Conservation (phyloP, 2,329 filamentous ascomycete genomes). For the Zymoseptoria ardabiliae region DNA sequence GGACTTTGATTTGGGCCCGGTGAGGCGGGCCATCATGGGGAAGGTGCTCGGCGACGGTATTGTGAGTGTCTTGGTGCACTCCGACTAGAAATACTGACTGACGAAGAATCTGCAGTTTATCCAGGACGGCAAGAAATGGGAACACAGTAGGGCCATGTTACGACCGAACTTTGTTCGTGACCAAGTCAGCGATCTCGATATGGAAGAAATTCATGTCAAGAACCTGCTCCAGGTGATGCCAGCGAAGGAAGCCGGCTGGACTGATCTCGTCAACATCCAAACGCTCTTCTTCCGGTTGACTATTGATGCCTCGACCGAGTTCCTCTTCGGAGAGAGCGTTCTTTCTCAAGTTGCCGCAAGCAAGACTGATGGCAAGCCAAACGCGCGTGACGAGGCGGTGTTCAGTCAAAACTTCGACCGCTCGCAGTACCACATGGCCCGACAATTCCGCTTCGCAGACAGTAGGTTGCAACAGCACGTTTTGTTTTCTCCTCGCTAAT, state of each 20-base stretch:
- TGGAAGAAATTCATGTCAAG: constrained; percentile 31
- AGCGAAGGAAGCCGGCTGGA: constrained; percentile 23
- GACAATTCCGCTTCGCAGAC: constrained; percentile 31
- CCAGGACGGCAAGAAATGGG: constrained; percentile 31
- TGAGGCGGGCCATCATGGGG: constrained; percentile 24
- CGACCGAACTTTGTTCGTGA: constrained; percentile 34
- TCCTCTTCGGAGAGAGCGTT: constrained; percentile 36
- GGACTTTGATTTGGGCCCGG: constrained; percentile 27
- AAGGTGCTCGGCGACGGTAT: constrained; percentile 28
- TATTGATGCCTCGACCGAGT: constrained; percentile 44
- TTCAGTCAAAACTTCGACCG: constrained; percentile 40
- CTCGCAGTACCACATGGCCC: constrained; percentile 33
- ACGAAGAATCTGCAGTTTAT: constrained; percentile 19
- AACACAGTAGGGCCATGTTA: constrained; percentile 31
- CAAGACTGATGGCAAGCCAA: constrained; percentile 20
- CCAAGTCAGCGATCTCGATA: constrained; percentile 32
- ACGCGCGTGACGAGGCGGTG: constrained; percentile 24
- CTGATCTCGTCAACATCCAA: constrained; percentile 26
- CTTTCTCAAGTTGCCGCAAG: constrained; percentile 31
- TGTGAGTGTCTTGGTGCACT: constrained; percentile 2
- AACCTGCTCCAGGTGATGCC: constrained; percentile 29
- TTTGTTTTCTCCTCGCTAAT: no score
- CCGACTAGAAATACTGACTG: background rate
- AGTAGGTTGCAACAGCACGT: no score
- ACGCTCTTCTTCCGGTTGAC: constrained; percentile 43